phyloP scores from a whole-genome alignment of 1,284 basidiomycete species.

The Ganoderma resinaceum region DNA sequence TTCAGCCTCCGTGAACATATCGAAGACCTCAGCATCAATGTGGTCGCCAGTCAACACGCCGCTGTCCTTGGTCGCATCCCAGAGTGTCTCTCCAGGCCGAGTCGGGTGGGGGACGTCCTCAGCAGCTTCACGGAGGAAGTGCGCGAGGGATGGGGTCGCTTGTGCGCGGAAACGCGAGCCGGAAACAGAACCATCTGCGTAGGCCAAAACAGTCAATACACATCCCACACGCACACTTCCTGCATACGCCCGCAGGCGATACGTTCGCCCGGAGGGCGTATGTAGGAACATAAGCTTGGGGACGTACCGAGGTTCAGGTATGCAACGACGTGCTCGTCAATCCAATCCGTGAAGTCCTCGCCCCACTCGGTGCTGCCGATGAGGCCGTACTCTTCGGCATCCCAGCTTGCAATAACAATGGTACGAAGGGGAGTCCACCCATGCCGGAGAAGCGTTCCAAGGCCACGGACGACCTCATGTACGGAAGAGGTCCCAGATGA shows the following conservation, averaged over 20 bases:
- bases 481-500: constrained; percentile 86
- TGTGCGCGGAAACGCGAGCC: constrained; percentile 67
- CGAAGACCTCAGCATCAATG: constrained; percentile 38
- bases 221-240: background rate
- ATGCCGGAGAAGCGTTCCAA: constrained; percentile 70
- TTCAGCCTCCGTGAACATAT: constrained; percentile 34
- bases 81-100: constrained; percentile 57
- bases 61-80: constrained; percentile 67
- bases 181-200: constrained; percentile 62
- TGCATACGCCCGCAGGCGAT: background rate
- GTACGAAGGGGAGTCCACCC: constrained; percentile 93
- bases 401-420: constrained; percentile 89
- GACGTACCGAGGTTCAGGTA: constrained; percentile 83
- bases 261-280: background rate
- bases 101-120: constrained; percentile 73
- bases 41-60: constrained; percentile 56
- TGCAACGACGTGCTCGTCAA: constrained; percentile 77
- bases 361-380: constrained; percentile 89
- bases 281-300: constrained; percentile 1
- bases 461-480: constrained; percentile 82
- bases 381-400: constrained; percentile 92
- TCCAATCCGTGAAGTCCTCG: constrained; percentile 87
- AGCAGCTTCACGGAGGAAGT: constrained; percentile 72
- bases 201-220: background rate
- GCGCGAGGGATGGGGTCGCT: constrained; percentile 82